Conservation (phyloP, 495 filamentous ascomycete genomes). For the Pyrenopolyporus hunteri region DNA sequence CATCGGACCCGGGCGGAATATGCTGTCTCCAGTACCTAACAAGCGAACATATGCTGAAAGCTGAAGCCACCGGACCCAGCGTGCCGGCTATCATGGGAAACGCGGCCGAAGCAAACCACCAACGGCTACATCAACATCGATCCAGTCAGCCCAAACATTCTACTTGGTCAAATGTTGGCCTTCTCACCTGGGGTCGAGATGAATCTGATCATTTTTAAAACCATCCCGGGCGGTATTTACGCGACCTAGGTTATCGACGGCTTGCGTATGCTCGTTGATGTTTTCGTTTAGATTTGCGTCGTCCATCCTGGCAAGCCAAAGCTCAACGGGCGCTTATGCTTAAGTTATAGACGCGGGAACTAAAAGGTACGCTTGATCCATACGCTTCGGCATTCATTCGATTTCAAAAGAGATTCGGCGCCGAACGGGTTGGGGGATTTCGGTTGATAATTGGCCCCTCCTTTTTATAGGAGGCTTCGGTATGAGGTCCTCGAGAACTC, state of each 20-base stretch:
- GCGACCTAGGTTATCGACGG: conserved; percentile 48
- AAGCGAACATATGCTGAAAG: conserved; percentile 81
- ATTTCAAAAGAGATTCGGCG: too few relatives aligned
- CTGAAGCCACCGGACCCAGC: conserved; percentile 79
- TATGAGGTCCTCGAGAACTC: too few relatives aligned
- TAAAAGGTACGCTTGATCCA: conserved; percentile 10
- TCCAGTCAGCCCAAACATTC: background rate
- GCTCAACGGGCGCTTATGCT: background rate
- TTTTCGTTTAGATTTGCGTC: conserved; percentile 63
- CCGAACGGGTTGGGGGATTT: too few relatives aligned
- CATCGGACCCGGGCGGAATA: conserved; percentile 56
- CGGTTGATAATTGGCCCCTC: too few relatives aligned
- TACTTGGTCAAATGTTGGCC: background rate
- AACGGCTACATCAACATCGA: conserved; percentile 56
- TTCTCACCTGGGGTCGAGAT: conserved; percentile 61
- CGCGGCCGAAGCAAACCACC: conserved; percentile 86
- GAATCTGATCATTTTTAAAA: conserved; percentile 44
- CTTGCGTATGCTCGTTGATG: conserved; percentile 55
- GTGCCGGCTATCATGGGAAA: conserved; percentile 84
- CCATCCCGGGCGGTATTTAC: conserved; percentile 45
- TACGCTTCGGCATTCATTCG: background rate
- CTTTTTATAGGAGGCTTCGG: too few relatives aligned
- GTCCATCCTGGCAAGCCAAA: conserved; percentile 56
- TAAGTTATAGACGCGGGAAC: background rate
- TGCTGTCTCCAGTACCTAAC: conserved; percentile 74